These are phyloP conservation scores for Prunus armeniaca DNA, from an alignment of 306 rosid species.

Conservation along the genomic window DNA sequence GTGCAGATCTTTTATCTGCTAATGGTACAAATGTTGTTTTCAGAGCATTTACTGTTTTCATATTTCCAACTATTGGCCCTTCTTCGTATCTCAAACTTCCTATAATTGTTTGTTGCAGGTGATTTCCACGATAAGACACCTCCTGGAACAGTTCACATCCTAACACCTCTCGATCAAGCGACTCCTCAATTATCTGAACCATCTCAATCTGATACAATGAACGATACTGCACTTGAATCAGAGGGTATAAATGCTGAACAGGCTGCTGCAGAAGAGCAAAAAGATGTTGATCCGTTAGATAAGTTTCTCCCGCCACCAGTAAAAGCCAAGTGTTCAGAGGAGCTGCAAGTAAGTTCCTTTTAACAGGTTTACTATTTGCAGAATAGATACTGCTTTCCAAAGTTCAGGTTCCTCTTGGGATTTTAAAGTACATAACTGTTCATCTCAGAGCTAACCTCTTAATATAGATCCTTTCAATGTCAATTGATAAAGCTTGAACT, in stretches of 20 bases:
- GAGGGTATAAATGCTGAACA: conserved; percentile 47
- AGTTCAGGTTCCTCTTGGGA: background rate
- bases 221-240: conserved; percentile 35
- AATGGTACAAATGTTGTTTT: conserved; percentile 46
- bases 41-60: background rate
- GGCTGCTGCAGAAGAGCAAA: conserved; percentile 47
- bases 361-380: background rate
- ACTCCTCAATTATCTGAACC: conserved; percentile 51
- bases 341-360: conserved; percentile 66
- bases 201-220: conserved; percentile 46
- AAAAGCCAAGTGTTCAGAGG: conserved; percentile 73
- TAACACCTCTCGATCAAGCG: conserved; percentile 38
- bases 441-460: background rate
- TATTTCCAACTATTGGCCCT: background rate
- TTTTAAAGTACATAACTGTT: background rate
- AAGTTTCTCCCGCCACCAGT: conserved; percentile 77
- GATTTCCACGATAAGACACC: conserved; percentile 53
- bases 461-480: background rate
- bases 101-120: conserved; percentile 41
- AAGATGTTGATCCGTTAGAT: conserved; percentile 49
- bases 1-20: conserved; percentile 43
- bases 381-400: background rate
- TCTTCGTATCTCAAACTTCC: conserved; percentile 1
- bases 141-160: background rate
- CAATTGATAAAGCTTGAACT: background rate